phyloP scores from a whole-genome alignment of 441 rosid species.

The Erysimum cheiri region DNA sequence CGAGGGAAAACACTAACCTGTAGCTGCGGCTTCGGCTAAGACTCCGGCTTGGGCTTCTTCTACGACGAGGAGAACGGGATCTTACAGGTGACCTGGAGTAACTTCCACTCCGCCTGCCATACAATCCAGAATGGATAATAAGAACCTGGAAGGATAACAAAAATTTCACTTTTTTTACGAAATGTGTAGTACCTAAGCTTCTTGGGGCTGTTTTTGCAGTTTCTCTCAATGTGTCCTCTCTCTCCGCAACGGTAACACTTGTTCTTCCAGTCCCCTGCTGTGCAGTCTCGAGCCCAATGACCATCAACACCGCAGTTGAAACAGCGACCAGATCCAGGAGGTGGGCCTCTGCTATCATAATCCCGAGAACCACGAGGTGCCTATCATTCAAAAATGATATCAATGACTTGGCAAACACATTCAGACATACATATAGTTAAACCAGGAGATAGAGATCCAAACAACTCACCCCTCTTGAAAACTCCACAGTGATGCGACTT shows the following conservation, averaged over 20 bases:
- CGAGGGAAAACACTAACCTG: conserved; percentile 43
- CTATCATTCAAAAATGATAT: conserved; percentile 40
- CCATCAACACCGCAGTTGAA: conserved; percentile 82
- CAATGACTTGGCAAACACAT: background rate
- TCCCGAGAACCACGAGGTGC: conserved; percentile 80
- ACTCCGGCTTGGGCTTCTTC: conserved; percentile 72
- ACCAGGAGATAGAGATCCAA: conserved; percentile 4
- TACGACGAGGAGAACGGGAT: conserved; percentile 71
- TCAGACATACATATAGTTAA: conserved; percentile 7
- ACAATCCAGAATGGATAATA: background rate
- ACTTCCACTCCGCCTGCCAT: conserved; percentile 53
- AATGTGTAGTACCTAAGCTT: conserved; percentile 54
- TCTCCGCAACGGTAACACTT: conserved; percentile 86
- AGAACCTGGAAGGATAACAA: conserved; percentile 13
- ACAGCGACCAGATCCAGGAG: conserved; percentile 81
- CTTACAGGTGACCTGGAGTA: conserved; percentile 57
- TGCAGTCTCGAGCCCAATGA: conserved; percentile 86
- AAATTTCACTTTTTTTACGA: background rate
- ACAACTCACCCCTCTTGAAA: conserved; percentile 67
- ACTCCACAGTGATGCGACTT: conserved; percentile 72
- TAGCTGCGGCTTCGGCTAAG: conserved; percentile 61
- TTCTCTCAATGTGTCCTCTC: conserved; percentile 76
- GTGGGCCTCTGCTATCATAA: conserved; percentile 64
- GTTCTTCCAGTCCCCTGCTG: conserved; percentile 86
- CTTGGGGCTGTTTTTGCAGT: conserved; percentile 72